These are phyloP conservation scores for Fusarium acutatum DNA, from an alignment of 2,329 filamentous ascomycete species.

Conservation along the genomic window DNA sequence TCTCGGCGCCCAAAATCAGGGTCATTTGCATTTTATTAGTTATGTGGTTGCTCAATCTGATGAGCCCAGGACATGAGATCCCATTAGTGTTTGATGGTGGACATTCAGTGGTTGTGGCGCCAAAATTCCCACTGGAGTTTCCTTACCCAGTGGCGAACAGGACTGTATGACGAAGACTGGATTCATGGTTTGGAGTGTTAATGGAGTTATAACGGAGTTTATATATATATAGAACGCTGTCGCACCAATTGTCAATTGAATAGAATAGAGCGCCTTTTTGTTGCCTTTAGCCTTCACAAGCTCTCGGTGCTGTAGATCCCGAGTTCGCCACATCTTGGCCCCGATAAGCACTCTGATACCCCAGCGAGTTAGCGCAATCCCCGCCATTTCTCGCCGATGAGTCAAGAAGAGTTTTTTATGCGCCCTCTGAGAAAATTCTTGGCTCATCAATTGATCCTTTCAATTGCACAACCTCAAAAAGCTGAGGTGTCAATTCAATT, in stretches of 20 bases:
- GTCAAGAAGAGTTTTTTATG: conserved; percentile 6
- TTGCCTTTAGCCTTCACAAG: not conserved
- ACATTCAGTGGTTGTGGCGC: not conserved
- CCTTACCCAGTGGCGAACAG: not conserved
- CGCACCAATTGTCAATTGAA: no score
- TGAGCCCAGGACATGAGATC: not conserved
- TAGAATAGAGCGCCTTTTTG: not conserved
- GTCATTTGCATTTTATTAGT: conserved; percentile 6
- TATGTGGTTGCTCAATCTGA: conserved; percentile 34
- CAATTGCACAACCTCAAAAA: not conserved
- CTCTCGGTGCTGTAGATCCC: not conserved
- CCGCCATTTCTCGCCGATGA: not conserved
- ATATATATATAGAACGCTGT: not conserved
- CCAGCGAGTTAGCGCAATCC: not conserved
- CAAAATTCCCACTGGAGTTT: not conserved
- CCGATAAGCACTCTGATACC: not conserved
- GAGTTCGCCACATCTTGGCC: not conserved
- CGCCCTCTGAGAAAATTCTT: not conserved
- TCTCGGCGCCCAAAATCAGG: not conserved
- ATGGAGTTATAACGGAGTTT: not conserved
- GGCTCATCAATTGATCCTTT: not conserved
- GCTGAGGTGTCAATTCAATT: not conserved
- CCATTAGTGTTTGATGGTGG: not conserved
- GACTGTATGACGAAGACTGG: accelerated
- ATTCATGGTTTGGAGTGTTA: not conserved